Evolutionary conservation across 2,329 filamentous ascomycete genomes (phyloP).

Genomic region (Penicillium polonicum): DNA sequence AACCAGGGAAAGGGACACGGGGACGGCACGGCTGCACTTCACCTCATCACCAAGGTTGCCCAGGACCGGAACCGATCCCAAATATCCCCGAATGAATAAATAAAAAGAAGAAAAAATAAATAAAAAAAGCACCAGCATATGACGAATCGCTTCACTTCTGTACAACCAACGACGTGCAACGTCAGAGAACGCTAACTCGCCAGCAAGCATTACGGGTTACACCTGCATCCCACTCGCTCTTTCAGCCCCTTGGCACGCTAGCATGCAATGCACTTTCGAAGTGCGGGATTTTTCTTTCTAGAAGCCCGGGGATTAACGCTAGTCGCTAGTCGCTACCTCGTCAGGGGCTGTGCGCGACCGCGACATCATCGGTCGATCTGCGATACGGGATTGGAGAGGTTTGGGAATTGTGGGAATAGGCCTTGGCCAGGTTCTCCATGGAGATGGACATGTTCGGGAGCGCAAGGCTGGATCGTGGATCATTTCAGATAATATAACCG

Average conservation of each 20-base stretch:
- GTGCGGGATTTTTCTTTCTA: slow-evolving; percentile 25
- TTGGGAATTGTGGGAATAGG: neutral
- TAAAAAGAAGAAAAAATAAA: neutral
- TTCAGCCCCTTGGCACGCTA: slow-evolving; percentile 6
- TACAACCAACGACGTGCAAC: neutral
- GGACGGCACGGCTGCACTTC: neutral
- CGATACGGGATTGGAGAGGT: slow-evolving; percentile 4
- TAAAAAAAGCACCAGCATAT: neutral
- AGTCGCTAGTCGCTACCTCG: neutral
- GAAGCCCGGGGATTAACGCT: slow-evolving; percentile 13
- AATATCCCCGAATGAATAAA: neutral
- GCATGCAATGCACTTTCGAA: neutral
- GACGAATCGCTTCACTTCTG: neutral
- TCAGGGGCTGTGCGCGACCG: slow-evolving; percentile 15
- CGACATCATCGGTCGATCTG: slow-evolving; percentile 10
- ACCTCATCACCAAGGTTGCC: neutral
- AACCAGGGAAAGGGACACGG: neutral
- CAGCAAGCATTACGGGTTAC: neutral
- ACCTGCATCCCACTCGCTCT: neutral
- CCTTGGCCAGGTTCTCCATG: neutral
- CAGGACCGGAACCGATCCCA: neutral
- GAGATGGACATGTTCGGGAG: neutral
- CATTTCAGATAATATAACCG: slow-evolving; percentile 1
- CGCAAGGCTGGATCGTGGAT: slow-evolving; percentile 3
- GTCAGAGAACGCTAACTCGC: slow-evolving; percentile 2